These are phyloP conservation scores for Glycyrrhiza uralensis DNA, from an alignment of 306 rosid species.

Conservation along the genomic window DNA sequence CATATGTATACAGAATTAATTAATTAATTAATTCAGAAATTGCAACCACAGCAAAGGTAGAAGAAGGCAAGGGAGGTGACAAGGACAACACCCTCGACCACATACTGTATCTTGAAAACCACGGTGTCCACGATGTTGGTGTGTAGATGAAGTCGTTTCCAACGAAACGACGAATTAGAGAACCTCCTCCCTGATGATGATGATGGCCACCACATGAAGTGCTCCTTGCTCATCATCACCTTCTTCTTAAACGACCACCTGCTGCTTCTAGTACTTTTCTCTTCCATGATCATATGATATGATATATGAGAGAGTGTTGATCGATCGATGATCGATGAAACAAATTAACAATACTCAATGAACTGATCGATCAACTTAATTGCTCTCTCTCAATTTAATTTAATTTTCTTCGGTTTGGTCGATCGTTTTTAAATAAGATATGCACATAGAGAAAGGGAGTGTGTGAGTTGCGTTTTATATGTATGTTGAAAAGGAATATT, in stretches of 20 bases:
- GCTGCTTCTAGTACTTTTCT: too few relatives aligned
- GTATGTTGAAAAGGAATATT: not conserved
- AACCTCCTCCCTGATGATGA: too few relatives aligned
- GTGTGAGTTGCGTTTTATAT: slow-evolving; percentile 17
- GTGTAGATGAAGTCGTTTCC: slow-evolving; percentile 49
- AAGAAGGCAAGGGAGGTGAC: slow-evolving; percentile 63
- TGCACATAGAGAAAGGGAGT: not conserved
- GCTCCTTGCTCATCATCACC: slow-evolving; percentile 54
- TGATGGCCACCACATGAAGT: slow-evolving; percentile 35
- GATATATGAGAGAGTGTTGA: too few relatives aligned
- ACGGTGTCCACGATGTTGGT: slow-evolving; percentile 49
- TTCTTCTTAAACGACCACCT: slow-evolving; percentile 58
- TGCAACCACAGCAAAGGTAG: slow-evolving; percentile 73
- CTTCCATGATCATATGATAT: slow-evolving; percentile 30
- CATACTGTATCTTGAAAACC: slow-evolving; percentile 55
- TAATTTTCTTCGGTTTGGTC: not conserved
- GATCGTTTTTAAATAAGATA: not conserved
- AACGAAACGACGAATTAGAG: slow-evolving; percentile 35
- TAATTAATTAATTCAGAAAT: too few relatives aligned
- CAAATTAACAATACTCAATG: too few relatives aligned
- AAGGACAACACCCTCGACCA: slow-evolving; percentile 60
- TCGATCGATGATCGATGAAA: too few relatives aligned
- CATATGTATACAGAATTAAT: not conserved
- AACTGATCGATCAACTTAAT: too few relatives aligned
- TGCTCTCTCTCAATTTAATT: not conserved